Base-by-base conservation (phyloP, 1,139 yeast species). In the Diutina catenulata region DNA sequence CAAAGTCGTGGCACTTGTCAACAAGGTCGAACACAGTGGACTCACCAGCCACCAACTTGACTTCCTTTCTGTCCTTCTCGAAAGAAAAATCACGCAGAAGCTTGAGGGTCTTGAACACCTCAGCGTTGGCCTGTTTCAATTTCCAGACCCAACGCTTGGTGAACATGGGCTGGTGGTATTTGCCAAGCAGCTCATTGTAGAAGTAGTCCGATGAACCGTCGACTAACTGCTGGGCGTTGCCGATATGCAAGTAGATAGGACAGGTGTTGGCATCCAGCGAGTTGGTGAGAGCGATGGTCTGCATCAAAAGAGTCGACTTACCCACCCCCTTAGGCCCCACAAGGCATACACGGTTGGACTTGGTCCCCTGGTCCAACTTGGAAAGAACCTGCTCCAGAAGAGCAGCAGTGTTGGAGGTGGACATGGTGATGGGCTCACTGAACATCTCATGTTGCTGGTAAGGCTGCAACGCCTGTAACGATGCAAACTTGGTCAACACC, bases 131-230 rank as follows among this genome's bases (percentile, higher is more conserved):
- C 38, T 64, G 63, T 39, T 71, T 62, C 40, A 80, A 61, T 55
- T 74, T 76, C 46, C 64, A 62, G 46, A 83, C 56, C 58, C 83
- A 69, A 41, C 70, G 66, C 49, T 76, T 76, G 41, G 82, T 64
- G 49, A 68, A 73, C 93, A 81, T 81, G 41, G 94, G 95, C 56
- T 87, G 95, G 39, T 76, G 80, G 54, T 76, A 84, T 38, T 63
- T 52, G 21, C 62, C 59, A 24, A 68, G 50, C 36, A 58, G 59
- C 27, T 64, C 60, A 53, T 81, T 80, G 47, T 58, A 70, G 40
- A 71, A 62, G 51, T 76, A 82, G 54, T 83, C 94, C 42, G 65
- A 70, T 26, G 82, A 62, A 40, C 96, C 97, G 47, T 83, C 75
- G 18, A 77, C 64, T 19, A 86, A 63, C 26, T 64, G 58, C 36